Evolutionary conservation across 257 asterid species (phyloP).

Genomic region (Solanum sitiens): DNA sequence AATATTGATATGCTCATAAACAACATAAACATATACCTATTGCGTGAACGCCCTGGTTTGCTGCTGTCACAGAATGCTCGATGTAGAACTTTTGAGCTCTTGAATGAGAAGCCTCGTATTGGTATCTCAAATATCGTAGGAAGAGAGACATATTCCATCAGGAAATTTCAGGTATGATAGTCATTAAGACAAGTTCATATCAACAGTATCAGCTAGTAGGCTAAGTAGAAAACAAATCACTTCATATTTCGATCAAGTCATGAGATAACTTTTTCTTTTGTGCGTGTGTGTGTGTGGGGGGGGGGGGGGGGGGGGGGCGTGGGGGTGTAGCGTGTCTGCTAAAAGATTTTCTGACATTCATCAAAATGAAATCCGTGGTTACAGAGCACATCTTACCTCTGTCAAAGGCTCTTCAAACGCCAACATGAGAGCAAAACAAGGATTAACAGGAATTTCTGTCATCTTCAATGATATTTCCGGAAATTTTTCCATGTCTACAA

Average conservation of each 20-base stretch:
- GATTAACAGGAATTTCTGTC: slow-evolving; percentile 52
- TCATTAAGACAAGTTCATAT: background rate
- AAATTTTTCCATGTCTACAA: slow-evolving; percentile 6
- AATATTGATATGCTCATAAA: background rate
- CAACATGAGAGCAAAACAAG: slow-evolving; percentile 79
- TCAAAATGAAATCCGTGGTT: background rate
- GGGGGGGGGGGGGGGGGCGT: no score
- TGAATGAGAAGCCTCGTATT: slow-evolving; percentile 48
- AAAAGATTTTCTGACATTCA: background rate
- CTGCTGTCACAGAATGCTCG: slow-evolving; percentile 79
- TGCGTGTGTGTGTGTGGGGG: background rate
- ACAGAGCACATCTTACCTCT: slow-evolving; percentile 33
- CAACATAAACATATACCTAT: slow-evolving; percentile 29
- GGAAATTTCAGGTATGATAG: background rate
- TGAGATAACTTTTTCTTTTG: background rate
- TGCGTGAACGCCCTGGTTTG: slow-evolving; percentile 68
- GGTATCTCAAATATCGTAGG: slow-evolving; percentile 51
- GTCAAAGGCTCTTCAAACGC: slow-evolving; percentile 73
- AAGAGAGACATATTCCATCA: background rate
- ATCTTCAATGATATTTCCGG: slow-evolving; percentile 39
- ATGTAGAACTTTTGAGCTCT: slow-evolving; percentile 60
- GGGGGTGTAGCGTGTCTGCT: background rate
- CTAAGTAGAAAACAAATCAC: background rate
- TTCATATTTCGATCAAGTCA: background rate
- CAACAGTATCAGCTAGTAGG: background rate